Conservation (phyloP, 345 rosid genomes). For the Firmiana major region DNA sequence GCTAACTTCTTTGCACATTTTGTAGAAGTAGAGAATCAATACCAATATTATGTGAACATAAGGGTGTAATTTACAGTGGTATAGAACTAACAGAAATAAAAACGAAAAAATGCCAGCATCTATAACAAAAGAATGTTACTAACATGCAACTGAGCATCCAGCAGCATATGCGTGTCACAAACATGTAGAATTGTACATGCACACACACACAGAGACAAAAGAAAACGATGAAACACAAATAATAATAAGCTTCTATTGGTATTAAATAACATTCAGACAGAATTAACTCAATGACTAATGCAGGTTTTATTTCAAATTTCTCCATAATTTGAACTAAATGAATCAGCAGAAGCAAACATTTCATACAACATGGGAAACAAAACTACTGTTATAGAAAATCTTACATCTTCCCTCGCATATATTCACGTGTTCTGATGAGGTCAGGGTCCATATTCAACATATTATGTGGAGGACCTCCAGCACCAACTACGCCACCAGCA, state of each 20-base stretch:
- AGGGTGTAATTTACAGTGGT: neutral
- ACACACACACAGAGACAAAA: neutral
- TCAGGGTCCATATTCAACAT: slow-evolving; percentile 42
- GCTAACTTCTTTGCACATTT: neutral
- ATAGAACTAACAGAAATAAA: neutral
- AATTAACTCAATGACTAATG: neutral
- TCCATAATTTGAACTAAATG: neutral
- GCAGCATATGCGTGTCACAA: slow-evolving; percentile 1
- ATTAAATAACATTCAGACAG: neutral
- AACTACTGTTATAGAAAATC: slow-evolving; percentile 10
- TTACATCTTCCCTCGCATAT: slow-evolving; percentile 59
- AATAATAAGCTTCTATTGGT: neutral
- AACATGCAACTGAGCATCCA: neutral
- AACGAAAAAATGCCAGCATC: neutral
- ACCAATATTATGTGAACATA: neutral
- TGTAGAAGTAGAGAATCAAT: neutral
- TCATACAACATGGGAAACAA: neutral
- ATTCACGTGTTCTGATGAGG: slow-evolving; percentile 40
- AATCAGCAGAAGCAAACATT: neutral
- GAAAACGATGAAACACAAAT: neutral
- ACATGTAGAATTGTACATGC: neutral
- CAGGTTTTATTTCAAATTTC: neutral
- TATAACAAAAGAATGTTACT: neutral
- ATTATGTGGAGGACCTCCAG: slow-evolving; percentile 28
- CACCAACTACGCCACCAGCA: slow-evolving; percentile 26